Evolutionary conservation across 2,329 filamentous ascomycete species (phyloP), one percentile per base, ranked within the genome.

Genomic region (Didymosphaeria variabile): DNA sequence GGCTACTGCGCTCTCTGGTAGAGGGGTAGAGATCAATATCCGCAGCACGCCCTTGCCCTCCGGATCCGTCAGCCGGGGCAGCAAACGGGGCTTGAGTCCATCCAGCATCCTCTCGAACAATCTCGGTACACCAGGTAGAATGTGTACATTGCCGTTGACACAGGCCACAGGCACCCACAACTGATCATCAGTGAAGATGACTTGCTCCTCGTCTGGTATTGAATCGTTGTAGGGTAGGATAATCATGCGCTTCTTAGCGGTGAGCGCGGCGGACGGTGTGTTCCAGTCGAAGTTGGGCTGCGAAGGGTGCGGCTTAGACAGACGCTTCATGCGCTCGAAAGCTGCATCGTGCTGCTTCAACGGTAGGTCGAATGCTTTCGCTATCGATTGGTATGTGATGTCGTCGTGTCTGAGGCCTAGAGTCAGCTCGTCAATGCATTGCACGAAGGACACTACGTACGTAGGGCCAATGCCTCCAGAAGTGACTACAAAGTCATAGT

Each of bases 381-480:
- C 94, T 76, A 99, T 96, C 42, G 93, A 94, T 74, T 91, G 85
- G 81, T 99, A 99, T 29, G 95, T 98, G 69, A 98, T 98, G 76
- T 99, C 95, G 79, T 99, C 95, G 82, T 98, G 94, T 58, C 92
- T 96, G 69, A 64, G 44, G 52, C 45, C 58, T 45, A 56, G 44
- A 40, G 60, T 72, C 66, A 70, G 69, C 63, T 51, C 64, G 52
- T 57, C 29, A 46, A n/a, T 26, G 36, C 57, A 31, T 34, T n/a
- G 54, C 34, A 44, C 29, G 42, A 38, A 36, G 23, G 32, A n/a
- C 55, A 59, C 65, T 59, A 79, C 89, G 82, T 81, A 94, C 91
- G 94, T 98, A 67, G 95, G 95, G 12, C 94, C 94, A 73, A 99
- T 98, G 32, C 95, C 94, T 67, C 95, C 94, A 70, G 91, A 95